Conservation (phyloP, 164 flowering plant genomes). For the Platanus orientalis region DNA sequence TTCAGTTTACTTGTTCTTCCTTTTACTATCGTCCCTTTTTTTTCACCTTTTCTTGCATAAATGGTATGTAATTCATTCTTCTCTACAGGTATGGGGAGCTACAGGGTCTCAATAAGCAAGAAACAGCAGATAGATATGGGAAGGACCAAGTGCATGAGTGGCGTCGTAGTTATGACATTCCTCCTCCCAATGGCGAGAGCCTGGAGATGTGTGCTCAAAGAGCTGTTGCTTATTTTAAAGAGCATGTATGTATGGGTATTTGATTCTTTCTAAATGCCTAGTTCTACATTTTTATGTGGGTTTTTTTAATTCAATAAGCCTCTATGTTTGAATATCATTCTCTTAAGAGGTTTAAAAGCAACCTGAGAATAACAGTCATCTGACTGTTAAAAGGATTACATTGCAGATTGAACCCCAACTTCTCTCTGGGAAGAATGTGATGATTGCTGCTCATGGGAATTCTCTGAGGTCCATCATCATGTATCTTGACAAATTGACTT, state of each 20-base stretch:
- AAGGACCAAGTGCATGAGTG: constrained; percentile 92
- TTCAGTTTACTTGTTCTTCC: neutral
- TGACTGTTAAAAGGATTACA: neutral
- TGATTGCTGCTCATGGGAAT: constrained; percentile 99
- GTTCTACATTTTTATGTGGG: neutral
- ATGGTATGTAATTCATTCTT: neutral
- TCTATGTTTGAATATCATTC: neutral
- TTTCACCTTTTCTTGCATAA: neutral
- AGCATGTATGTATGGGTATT: constrained; percentile 40
- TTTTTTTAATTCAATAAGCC: too few relatives aligned
- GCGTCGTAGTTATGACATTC: constrained; percentile 93
- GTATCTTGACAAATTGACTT: constrained; percentile 95
- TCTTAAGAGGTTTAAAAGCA: neutral
- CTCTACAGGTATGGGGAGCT: constrained; percentile 87
- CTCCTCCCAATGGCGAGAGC: constrained; percentile 99
- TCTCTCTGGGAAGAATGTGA: constrained; percentile 72
- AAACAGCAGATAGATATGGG: constrained; percentile 94
- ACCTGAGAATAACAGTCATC: constrained; percentile 11
- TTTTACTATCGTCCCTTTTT: neutral
- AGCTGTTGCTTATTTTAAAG: constrained; percentile 95
- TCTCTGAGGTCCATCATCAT: constrained; percentile 96
- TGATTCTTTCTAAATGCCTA: neutral
- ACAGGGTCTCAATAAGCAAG: constrained; percentile 97
- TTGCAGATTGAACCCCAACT: constrained; percentile 89
- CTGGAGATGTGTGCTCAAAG: constrained; percentile 98